Conservation (phyloP, 371 early-diverging fungal species). For the Rhizopus stolonifer region DNA sequence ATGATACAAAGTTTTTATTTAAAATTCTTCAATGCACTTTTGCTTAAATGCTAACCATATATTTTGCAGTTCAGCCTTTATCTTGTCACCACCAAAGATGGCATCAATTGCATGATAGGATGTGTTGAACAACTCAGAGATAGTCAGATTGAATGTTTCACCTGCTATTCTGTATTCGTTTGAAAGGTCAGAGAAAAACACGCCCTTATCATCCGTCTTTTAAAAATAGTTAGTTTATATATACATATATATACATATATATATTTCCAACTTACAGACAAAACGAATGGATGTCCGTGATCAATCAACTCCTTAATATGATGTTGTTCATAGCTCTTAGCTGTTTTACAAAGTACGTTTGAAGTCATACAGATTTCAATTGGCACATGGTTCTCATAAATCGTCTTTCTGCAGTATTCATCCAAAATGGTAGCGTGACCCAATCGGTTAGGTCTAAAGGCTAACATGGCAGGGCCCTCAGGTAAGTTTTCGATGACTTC, state of each 20-base stretch:
- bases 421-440: slow-evolving; percentile 64
- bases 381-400: slow-evolving; percentile 45
- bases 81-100: slow-evolving; percentile 40
- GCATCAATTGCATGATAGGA: slow-evolving; percentile 46
- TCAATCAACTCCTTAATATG: slow-evolving; percentile 52
- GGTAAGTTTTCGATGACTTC: slow-evolving; percentile 48
- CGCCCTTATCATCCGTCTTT: slow-evolving; percentile 63
- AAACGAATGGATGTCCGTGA: slow-evolving; percentile 50
- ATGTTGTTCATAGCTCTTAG: slow-evolving; percentile 48
- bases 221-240: background rate
- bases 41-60: slow-evolving; percentile 41
- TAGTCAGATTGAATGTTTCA: slow-evolving; percentile 32
- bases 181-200: slow-evolving; percentile 53
- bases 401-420: slow-evolving; percentile 29
- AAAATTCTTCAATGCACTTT: slow-evolving; percentile 6
- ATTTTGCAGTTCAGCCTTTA: slow-evolving; percentile 30
- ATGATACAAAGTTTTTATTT: too few relatives aligned
- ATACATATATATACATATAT: background rate
- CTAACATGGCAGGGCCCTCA: slow-evolving; percentile 45
- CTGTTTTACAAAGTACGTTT: slow-evolving; percentile 63
- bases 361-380: slow-evolving; percentile 70
- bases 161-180: slow-evolving; percentile 49
- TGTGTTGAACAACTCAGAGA: slow-evolving; percentile 39
- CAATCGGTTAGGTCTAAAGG: slow-evolving; percentile 51
- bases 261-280: slow-evolving; percentile 51